These are phyloP conservation scores for Myrmaecium sp. DNA, from an alignment of 2,329 filamentous ascomycete species.

Conservation along the genomic window DNA sequence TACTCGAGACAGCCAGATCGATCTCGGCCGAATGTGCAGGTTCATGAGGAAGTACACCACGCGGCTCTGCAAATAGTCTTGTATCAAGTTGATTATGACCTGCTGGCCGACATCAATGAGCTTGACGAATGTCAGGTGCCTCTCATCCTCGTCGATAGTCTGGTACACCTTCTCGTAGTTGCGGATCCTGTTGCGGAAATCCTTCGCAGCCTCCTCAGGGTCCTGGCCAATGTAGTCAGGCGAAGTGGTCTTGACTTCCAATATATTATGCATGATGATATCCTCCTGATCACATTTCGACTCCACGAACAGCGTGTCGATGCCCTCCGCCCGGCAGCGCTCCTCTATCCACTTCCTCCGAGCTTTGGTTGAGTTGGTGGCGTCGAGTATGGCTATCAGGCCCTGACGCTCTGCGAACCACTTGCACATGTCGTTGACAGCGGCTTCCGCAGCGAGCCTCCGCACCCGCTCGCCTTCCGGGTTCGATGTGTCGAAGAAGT, in stretches of 20 bases:
- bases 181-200: constrained; percentile 85
- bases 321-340: constrained; percentile 52
- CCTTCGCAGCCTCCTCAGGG: constrained; percentile 73
- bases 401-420: constrained; percentile 72
- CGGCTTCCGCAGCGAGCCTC: constrained; percentile 75
- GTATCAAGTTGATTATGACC: constrained; percentile 94
- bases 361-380: constrained; percentile 86
- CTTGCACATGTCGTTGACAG: constrained; percentile 79
- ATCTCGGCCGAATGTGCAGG: constrained; percentile 87
- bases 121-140: constrained; percentile 83
- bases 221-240: constrained; percentile 92
- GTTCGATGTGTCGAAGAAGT: constrained; percentile 90
- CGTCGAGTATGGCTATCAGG: constrained; percentile 84
- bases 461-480: constrained; percentile 78
- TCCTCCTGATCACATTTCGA: constrained; percentile 93
- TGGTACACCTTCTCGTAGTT: constrained; percentile 97
- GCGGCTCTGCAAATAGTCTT: constrained; percentile 89
- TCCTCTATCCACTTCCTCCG: constrained; percentile 85
- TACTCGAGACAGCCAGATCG: constrained; percentile 89
- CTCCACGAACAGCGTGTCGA: constrained; percentile 91
- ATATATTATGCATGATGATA: constrained; percentile 94
- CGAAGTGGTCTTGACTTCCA: constrained; percentile 91
- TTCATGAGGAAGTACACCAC: constrained; percentile 99
- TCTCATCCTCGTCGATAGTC: constrained; percentile 80
- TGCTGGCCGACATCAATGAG: constrained; percentile 92